Conservation (phyloP, 2,329 filamentous ascomycete species). For the Chrysoporthe austroafricana region DNA sequence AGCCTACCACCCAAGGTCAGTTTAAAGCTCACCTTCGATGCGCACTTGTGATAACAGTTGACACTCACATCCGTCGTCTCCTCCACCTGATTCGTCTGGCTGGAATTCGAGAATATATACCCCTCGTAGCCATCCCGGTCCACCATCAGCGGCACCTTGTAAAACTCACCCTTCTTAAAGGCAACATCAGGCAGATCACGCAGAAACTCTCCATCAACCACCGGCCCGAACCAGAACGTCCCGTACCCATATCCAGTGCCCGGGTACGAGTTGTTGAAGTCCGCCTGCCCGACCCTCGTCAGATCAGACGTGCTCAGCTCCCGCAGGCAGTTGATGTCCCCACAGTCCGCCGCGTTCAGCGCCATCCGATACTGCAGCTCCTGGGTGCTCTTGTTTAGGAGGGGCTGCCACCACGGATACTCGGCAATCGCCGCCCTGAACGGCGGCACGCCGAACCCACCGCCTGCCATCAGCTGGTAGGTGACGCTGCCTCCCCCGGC, state of each 20-base stretch:
- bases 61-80: slow-evolving; percentile 20
- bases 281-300: slow-evolving; percentile 8
- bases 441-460: slow-evolving; percentile 48
- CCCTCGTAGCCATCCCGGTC: slow-evolving; percentile 21
- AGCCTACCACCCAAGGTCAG: slow-evolving; percentile 9
- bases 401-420: slow-evolving; percentile 54
- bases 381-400: slow-evolving; percentile 46
- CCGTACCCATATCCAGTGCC: slow-evolving; percentile 13
- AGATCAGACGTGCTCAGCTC: slow-evolving; percentile 11
- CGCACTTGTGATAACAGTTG: too few relatives aligned
- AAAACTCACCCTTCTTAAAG: slow-evolving; percentile 51
- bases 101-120: slow-evolving; percentile 11
- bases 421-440: slow-evolving; percentile 52
- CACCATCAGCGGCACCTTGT: slow-evolving; percentile 55
- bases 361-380: slow-evolving; percentile 51
- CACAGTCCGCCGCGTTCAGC: slow-evolving; percentile 42
- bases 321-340: slow-evolving; percentile 48
- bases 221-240: slow-evolving; percentile 19
- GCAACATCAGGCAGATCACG: slow-evolving; percentile 46
- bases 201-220: slow-evolving; percentile 50
- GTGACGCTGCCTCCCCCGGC: slow-evolving; percentile 63
- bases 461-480: slow-evolving; percentile 52
- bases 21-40: neutral
- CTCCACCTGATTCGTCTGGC: slow-evolving; percentile 18
- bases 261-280: slow-evolving; percentile 5